Evolutionary conservation across 345 rosid genomes (phyloP).

Genomic region (Gossypioides kirkii): DNA sequence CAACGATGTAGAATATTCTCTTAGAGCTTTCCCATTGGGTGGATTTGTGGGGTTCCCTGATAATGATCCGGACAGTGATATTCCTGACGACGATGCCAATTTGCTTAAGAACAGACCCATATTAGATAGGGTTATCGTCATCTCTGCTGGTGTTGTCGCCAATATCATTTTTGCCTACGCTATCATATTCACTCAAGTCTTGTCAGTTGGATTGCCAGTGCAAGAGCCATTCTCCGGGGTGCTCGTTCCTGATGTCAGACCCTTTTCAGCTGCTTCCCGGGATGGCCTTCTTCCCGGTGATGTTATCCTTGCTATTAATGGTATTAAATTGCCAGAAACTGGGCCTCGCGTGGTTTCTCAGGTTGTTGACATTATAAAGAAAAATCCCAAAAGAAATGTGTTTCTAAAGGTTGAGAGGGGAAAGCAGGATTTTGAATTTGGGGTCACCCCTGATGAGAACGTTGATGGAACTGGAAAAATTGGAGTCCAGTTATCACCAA

Average conservation of each 20-base stretch:
- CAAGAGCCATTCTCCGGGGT: slow-evolving; percentile 95
- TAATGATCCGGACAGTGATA: slow-evolving; percentile 86
- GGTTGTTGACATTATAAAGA: slow-evolving; percentile 64
- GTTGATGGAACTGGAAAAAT: slow-evolving; percentile 82
- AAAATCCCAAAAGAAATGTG: slow-evolving; percentile 56
- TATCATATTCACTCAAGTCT: slow-evolving; percentile 73
- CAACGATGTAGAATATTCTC: slow-evolving; percentile 78
- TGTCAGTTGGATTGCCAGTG: slow-evolving; percentile 84
- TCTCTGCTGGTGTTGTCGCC: slow-evolving; percentile 90
- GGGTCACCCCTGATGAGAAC: slow-evolving; percentile 77
- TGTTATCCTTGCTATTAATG: slow-evolving; percentile 64
- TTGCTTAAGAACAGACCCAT: slow-evolving; percentile 88
- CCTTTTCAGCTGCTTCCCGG: slow-evolving; percentile 85
- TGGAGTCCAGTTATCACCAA: slow-evolving; percentile 85
- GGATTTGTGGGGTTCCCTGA: slow-evolving; percentile 98
- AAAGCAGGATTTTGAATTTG: slow-evolving; percentile 43
- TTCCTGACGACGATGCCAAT: slow-evolving; percentile 73
- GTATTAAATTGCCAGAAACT: slow-evolving; percentile 40
- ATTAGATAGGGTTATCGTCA: slow-evolving; percentile 69
- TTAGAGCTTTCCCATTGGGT: slow-evolving; percentile 89
- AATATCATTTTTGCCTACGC: slow-evolving; percentile 77
- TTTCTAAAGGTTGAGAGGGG: slow-evolving; percentile 61
- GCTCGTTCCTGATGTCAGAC: slow-evolving; percentile 72
- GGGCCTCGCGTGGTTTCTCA: slow-evolving; percentile 61
- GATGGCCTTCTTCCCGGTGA: slow-evolving; percentile 91